Base-by-base conservation (phyloP, 2,329 filamentous ascomycete species). In the Aspergillus jensenii region DNA sequence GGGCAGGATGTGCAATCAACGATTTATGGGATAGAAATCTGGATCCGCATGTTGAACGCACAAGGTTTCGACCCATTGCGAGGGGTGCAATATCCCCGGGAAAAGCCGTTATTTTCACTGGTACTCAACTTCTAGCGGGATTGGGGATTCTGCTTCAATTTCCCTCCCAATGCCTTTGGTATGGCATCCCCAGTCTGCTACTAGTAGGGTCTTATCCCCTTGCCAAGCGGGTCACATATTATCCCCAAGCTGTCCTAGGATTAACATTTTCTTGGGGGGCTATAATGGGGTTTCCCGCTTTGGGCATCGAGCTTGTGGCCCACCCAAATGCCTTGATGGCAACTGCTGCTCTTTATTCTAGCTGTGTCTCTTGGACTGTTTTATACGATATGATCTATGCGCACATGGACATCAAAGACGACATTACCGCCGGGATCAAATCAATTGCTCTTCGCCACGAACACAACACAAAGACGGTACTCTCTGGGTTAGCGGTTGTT, bases 1-100 rank as follows among this genome's bases (percentile, higher is more conserved):
- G 80, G 25, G 77, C 77, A 19, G 75, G 79, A 4, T 85, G 83
- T 65, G 76, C 81, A 0, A 84, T 83, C 72, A 85, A 86, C 65
- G 83, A 85, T 63, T 76, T 79, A 35, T 77, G 81, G 68, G 83
- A 86, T 62, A 76, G 79, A 48, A 79, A 82, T 45, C 72, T 83
- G 52, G 83, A 86, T 63, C 78, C 80, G 3, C 73, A 79, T 59
- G 81, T 83, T 9, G 75, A 74, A 61, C 77, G 82, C 40, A 82
- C 79, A 41, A 77, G 78, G 35, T 76, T 80, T 60, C 76, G 82
- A 17, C 82, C 82, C 2, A 79, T 83, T 61, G 80, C 81, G 12
- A 71, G 82, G 54, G 76, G 78, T n/a, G 82, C 81, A 27, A 71
- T 84, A 17, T 77, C 79, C 0, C 76, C 77, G 9, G 59, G 67